A percentile compares a stretch with the other conserved stretches of the same genome.
phyloP scores from a whole-genome alignment of 163 green algal species.

The Volvox carteri region DNA sequence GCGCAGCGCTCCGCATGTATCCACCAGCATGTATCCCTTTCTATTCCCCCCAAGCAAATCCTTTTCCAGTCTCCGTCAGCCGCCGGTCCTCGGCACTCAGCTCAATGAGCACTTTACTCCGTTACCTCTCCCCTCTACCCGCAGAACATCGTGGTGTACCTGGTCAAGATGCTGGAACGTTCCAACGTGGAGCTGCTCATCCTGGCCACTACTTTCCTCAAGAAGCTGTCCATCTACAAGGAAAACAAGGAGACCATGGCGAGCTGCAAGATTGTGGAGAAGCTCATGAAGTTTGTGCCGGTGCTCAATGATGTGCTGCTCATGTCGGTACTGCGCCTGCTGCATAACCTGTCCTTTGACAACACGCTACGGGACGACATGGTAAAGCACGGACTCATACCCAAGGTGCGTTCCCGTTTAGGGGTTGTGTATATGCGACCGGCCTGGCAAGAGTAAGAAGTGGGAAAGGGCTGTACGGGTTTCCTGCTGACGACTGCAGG shows the following conservation, averaged over 20 bases:
- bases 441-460: no score
- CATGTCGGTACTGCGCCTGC: slow-evolving; percentile 79
- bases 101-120: no score
- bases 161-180: slow-evolving; percentile 84
- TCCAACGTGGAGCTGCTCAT: slow-evolving; percentile 88
- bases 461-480: no score
- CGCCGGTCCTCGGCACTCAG: no score
- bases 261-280: slow-evolving; percentile 72
- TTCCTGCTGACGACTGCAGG: no score
- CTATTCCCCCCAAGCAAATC: no score
- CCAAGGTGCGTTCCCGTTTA: slow-evolving; percentile 75
- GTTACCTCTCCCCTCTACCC: no score
- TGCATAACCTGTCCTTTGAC: slow-evolving; percentile 93
- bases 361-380: slow-evolving; percentile 76
- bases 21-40: no score
- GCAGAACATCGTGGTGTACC: slow-evolving; percentile 84
- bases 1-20: no score
- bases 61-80: no score
- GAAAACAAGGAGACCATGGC: slow-evolving; percentile 80
- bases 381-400: slow-evolving; percentile 79
- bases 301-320: slow-evolving; percentile 78
- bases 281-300: slow-evolving; percentile 81
- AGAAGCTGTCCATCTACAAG: slow-evolving; percentile 88
- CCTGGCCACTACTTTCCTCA: slow-evolving; percentile 87
- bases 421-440: no score